phyloP scores from a whole-genome alignment of 257 asterid species.

The Gardenia jasminoides region DNA sequence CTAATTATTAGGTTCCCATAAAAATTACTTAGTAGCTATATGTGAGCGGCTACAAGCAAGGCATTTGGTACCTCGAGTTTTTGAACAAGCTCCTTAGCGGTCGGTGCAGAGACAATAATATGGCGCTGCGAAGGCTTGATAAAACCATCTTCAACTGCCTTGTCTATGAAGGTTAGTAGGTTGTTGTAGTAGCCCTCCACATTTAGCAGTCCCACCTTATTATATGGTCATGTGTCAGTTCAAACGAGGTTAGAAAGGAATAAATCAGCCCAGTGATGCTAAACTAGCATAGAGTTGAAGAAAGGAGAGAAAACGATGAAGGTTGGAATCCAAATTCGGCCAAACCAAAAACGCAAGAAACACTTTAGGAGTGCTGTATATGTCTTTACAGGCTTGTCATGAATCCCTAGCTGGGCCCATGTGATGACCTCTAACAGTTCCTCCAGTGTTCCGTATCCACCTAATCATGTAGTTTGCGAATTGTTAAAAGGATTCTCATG shows the following conservation, averaged over 20 bases:
- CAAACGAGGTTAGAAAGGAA: not conserved
- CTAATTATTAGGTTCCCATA: no score
- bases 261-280: no score
- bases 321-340: not conserved
- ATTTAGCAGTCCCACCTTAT: conserved; percentile 52
- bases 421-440: conserved; percentile 54
- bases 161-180: conserved; percentile 52
- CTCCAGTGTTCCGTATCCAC: conserved; percentile 65
- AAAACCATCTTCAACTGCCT: conserved; percentile 59
- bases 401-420: conserved; percentile 71
- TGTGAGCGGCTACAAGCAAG: no score
- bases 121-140: conserved; percentile 48
- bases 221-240: not conserved
- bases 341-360: conserved; percentile 5
- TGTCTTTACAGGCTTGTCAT: conserved; percentile 54
- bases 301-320: not conserved
- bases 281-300: no score
- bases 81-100: conserved; percentile 42
- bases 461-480: conserved; percentile 17
- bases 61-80: conserved; percentile 46
- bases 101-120: conserved; percentile 46
- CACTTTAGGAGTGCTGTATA: not conserved
- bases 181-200: conserved; percentile 59
- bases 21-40: no score
- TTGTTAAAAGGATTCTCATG: not conserved